Evolutionary conservation across 1,139 yeast species (phyloP).

Genomic region (Yamadazyma buinensis): DNA sequence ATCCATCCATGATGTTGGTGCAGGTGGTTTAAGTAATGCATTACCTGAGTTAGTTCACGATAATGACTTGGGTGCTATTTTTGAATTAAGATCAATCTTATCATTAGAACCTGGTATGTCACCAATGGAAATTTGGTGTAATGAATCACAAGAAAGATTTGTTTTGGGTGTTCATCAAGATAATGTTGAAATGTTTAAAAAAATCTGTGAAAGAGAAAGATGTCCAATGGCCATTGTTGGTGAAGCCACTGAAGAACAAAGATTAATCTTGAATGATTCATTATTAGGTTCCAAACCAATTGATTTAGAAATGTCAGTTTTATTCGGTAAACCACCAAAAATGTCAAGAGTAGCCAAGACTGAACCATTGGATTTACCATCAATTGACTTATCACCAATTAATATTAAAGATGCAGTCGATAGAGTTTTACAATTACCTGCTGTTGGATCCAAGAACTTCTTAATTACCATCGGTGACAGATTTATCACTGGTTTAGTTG

Average conservation of each 20-base stretch:
- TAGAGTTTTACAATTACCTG: constrained; percentile 84
- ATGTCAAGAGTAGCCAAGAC: constrained; percentile 79
- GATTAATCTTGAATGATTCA: constrained; percentile 77
- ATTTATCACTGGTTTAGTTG: constrained; percentile 92
- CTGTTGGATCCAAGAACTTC: constrained; percentile 95
- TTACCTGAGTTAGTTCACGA: constrained; percentile 97
- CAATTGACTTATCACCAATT: constrained; percentile 31
- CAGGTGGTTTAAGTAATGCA: constrained; percentile 98
- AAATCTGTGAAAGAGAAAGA: constrained; percentile 90
- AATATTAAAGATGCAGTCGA: constrained; percentile 62
- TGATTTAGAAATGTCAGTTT: constrained; percentile 93
- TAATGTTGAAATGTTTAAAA: constrained; percentile 66
- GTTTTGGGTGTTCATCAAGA: constrained; percentile 89
- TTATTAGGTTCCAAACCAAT: constrained; percentile 79
- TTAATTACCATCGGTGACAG: constrained; percentile 97
- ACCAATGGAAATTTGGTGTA: constrained; percentile 99
- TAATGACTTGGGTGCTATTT: constrained; percentile 89
- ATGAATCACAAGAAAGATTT: constrained; percentile 98
- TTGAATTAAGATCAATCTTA: constrained; percentile 87
- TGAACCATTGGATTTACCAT: constrained; percentile 54
- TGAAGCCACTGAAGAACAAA: constrained; percentile 82
- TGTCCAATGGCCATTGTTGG: constrained; percentile 97
- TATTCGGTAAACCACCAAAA: constrained; percentile 97
- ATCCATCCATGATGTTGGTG: constrained; percentile 98
- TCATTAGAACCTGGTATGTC: constrained; percentile 98